Conservation (phyloP, 1,284 basidiomycete genomes). For the Cerrena zonata region DNA sequence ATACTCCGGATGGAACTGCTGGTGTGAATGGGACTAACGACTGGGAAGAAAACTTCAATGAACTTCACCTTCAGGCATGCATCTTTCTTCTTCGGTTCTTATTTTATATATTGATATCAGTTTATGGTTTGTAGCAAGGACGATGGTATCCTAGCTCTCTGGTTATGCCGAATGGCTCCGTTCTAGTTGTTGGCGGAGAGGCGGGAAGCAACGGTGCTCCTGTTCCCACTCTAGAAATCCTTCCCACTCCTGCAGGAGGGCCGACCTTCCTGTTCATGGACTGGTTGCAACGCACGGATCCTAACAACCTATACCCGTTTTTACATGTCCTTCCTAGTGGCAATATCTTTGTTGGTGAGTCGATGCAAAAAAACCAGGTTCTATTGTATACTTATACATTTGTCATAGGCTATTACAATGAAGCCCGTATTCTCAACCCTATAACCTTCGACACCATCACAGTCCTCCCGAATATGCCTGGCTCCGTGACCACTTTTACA, state of each 20-base stretch:
- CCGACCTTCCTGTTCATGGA: slow-evolving; percentile 38
- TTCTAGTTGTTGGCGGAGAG: slow-evolving; percentile 71
- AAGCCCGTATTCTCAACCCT: slow-evolving; percentile 67
- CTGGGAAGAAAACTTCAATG: slow-evolving; percentile 57
- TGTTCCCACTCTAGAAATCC: slow-evolving; percentile 60
- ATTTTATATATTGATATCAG: background rate
- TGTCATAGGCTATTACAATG: slow-evolving; percentile 62
- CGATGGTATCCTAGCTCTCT: slow-evolving; percentile 70
- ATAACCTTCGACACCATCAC: slow-evolving; percentile 54
- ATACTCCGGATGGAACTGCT: slow-evolving; percentile 50
- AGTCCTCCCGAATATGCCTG: slow-evolving; percentile 66
- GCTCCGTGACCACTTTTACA: slow-evolving; percentile 65
- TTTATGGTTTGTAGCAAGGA: slow-evolving; percentile 40
- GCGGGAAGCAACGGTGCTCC: slow-evolving; percentile 58
- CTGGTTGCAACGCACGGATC: slow-evolving; percentile 55
- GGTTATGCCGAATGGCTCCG: slow-evolving; percentile 61
- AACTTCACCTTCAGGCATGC: slow-evolving; percentile 46
- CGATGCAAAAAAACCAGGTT: background rate
- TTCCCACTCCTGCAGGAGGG: slow-evolving; percentile 40
- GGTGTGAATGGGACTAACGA: slow-evolving; percentile 62
- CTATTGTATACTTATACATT: slow-evolving; percentile 2
- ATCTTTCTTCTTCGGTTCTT: slow-evolving; percentile 2
- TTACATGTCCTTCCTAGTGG: slow-evolving; percentile 63
- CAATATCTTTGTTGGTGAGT: slow-evolving; percentile 58
- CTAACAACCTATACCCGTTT: slow-evolving; percentile 73